Base-by-base conservation (phyloP, 345 rosid species). In the Sisymbrium irio region DNA sequence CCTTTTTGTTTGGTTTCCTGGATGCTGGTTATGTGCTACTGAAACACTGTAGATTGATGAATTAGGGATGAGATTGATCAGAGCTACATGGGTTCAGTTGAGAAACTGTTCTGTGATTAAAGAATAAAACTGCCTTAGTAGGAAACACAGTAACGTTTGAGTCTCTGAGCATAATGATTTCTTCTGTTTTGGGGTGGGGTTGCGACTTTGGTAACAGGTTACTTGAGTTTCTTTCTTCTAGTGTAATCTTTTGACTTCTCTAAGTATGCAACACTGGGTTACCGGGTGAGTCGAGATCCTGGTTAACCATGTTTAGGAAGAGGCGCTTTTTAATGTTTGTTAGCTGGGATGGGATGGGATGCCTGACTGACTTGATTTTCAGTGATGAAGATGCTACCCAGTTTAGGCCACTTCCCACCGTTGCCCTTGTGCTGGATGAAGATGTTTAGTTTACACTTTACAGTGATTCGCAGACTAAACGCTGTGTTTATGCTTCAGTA, bases 1-100 rank as follows among this genome's bases (percentile, higher is more conserved):
- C 15, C 11, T 55, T 84, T 70, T 65, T n/a, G n/a, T n/a, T n/a
- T n/a, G n/a, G 47, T 61, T 74, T 57, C 2, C 67, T 85, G 82
- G 49, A 67, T 74, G 83, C 80, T 78, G 78, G 72, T 72, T 58
- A 41, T 77, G 79, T 60, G 63, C 54, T 70, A 83, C 79, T 82
- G 84, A 83, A 82, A 85, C 84, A 79, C 77, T 45, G 62, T 85
- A 73, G 80, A 76, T 69, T 79, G 84, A 70, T 49, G 76, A 60
- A 72, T 73, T 79, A 83, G 89, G 72, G 83, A 69, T 74, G 46
- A 72, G 54, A 81, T 65, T 81, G 84, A 77, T 80, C 82, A 79
- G 82, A 61, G 71, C 84, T 82, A 77, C 75, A 58, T 75, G 74
- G 80, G 68, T 80, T 77, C 55, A 77, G 82, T 86, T 79, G 86